Evolutionary conservation across 495 filamentous ascomycete genomes (phyloP), one percentile per base, ranked within the genome.

Genomic region (Immersiella caudata): DNA sequence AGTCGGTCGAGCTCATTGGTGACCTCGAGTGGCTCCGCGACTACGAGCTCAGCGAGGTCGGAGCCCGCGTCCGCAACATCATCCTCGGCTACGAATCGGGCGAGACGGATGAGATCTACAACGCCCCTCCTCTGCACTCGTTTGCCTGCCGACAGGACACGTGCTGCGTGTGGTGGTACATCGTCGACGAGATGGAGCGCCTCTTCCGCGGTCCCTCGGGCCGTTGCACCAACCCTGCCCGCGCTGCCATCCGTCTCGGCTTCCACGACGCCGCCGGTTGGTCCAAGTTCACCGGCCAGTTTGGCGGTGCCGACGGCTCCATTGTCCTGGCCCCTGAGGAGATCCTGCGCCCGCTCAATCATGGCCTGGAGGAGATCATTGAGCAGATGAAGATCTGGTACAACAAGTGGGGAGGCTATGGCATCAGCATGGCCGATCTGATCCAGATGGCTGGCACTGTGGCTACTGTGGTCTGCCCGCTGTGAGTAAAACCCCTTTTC

Each of bases 131-230:
- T 62, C 76, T 66, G 57, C 61, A 61, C 71, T 72, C 63, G 21
- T 20, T 18, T 5, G 62, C 67, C 18, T 81, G 79, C 68, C 70
- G 65, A 20, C 25, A 67, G 8, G 77, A 80, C 61, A 70, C 75
- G 5, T 78, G 80, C 71, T 83, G 80, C 65, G 68, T 82, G 60
- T 82, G 80, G 80, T 75, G 72, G 66, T 71, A 78, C 52, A 73
- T 83, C 54, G 75, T 74, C 55, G 56, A 76, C 49, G 77, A 80
- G 26, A 74, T 83, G 74, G 62, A 63, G 46, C 24, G 29, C 6
- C 29, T 66, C 29, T 78, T 80, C 69, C 56, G 58, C 4, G 73
- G 67, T 21, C 46, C n/a, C 2, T 29, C 62, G 4, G 75, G 77
- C 12, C 67, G 67, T 9, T 74, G 74, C 35, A 71, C 68, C 27